These are phyloP conservation scores for Phytophthora hibernalis DNA, from an alignment of 352 stramenopile genomes.

Conservation along the genomic window DNA sequence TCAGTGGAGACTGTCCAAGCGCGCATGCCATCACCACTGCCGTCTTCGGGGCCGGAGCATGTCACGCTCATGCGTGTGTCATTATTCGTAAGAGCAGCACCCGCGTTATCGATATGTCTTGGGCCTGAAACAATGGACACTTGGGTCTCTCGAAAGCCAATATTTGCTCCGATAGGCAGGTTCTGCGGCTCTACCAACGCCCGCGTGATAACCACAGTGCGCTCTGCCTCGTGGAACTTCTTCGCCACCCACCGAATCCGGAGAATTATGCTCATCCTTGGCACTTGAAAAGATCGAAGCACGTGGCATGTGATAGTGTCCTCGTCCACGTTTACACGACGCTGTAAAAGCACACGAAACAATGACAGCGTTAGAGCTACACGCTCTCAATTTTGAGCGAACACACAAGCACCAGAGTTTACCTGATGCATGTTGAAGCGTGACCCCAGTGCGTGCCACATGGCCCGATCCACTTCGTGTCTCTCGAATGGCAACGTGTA, in stretches of 20 bases:
- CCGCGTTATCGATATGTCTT: neutral
- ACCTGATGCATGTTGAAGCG: slow-evolving; percentile 24
- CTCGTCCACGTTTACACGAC: neutral
- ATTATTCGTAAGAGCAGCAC: neutral
- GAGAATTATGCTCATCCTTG: slow-evolving; percentile 14
- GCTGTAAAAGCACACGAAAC: slow-evolving; percentile 5
- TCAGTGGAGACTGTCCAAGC: slow-evolving; percentile 15
- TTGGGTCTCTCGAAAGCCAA: slow-evolving; percentile 30
- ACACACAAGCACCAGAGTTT: neutral
- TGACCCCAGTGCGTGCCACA: slow-evolving; percentile 17
- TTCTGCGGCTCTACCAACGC: slow-evolving; percentile 19
- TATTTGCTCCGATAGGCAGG: neutral
- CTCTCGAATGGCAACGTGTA: slow-evolving; percentile 24
- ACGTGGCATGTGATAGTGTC: slow-evolving; percentile 21
- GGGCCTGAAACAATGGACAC: slow-evolving; percentile 14
- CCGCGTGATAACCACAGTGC: slow-evolving; percentile 21
- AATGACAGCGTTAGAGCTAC: neutral
- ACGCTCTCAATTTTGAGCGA: neutral
- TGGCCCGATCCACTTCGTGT: slow-evolving; percentile 13
- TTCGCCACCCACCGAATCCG: slow-evolving; percentile 22
- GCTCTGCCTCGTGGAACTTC: slow-evolving; percentile 16
- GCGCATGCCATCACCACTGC: slow-evolving; percentile 14
- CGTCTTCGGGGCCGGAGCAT: slow-evolving; percentile 4
- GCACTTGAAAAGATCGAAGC: slow-evolving; percentile 6
- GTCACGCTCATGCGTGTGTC: slow-evolving; percentile 18